Percentiles rank a stretch among this genome's conserved stretches.
These are phyloP conservation scores for Xylaria curta DNA, from an alignment of 495 filamentous ascomycete genomes.

Conservation along the genomic window DNA sequence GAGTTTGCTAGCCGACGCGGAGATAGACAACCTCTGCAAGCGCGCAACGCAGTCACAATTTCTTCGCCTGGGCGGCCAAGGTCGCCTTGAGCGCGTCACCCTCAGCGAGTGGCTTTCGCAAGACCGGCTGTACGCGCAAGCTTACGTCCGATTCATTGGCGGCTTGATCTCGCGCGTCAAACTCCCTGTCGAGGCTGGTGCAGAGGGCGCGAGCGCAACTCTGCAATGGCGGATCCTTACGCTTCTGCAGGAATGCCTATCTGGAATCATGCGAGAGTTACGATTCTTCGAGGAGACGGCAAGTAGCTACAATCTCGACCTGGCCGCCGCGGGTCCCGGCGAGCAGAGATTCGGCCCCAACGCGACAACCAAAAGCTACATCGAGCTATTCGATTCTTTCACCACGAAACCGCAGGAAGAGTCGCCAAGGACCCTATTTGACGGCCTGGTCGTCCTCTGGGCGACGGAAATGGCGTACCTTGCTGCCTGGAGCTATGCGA, in stretches of 20 bases:
- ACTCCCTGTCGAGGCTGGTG: slow-evolving; percentile 49
- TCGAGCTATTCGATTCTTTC: slow-evolving; percentile 45
- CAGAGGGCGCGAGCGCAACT: slow-evolving; percentile 47
- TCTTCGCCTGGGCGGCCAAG: slow-evolving; percentile 69
- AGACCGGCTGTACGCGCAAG: slow-evolving; percentile 77
- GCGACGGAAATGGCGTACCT: slow-evolving; percentile 73
- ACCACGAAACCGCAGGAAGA: slow-evolving; percentile 27
- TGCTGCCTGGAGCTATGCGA: slow-evolving; percentile 64
- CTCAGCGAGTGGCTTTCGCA: slow-evolving; percentile 76
- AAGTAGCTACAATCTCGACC: slow-evolving; percentile 63
- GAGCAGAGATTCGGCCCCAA: slow-evolving; percentile 38
- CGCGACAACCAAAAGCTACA: slow-evolving; percentile 39
- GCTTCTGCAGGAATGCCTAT: slow-evolving; percentile 65
- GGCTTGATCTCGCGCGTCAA: slow-evolving; percentile 67
- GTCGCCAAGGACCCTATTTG: slow-evolving; percentile 49
- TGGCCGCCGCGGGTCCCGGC: slow-evolving; percentile 50
- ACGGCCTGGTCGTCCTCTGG: slow-evolving; percentile 75
- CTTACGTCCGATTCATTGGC: slow-evolving; percentile 73
- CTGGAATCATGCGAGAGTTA: slow-evolving; percentile 71
- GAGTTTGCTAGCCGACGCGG: slow-evolving; percentile 53
- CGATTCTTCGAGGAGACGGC: slow-evolving; percentile 71
- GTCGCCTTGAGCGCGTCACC: slow-evolving; percentile 59
- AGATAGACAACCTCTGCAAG: slow-evolving; percentile 46
- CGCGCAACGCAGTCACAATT: slow-evolving; percentile 71
- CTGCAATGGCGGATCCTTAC: slow-evolving; percentile 58